phyloP scores from a whole-genome alignment of 306 rosid species.

The Prinsepia uniflora region DNA sequence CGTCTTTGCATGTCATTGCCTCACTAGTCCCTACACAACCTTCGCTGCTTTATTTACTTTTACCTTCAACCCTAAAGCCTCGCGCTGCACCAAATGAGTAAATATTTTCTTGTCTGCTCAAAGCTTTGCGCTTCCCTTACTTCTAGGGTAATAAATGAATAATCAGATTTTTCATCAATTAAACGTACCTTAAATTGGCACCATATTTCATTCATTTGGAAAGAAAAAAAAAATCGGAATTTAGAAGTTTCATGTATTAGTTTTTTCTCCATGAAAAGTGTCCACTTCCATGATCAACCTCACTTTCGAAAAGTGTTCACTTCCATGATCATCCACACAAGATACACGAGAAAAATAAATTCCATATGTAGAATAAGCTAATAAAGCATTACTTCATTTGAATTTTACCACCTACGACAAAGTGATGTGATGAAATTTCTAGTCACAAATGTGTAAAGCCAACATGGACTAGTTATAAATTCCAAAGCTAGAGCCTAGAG shows the following conservation, averaged over 20 bases:
- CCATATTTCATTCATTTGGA: too few species aligned
- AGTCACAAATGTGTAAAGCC: neutral
- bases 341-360: neutral
- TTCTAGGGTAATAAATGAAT: too few species aligned
- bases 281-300: neutral
- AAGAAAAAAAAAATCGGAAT: too few species aligned
- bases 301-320: neutral
- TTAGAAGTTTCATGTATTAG: too few species aligned
- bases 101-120: too few species aligned
- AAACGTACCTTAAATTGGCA: too few species aligned
- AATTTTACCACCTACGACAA: neutral
- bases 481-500: too few species aligned
- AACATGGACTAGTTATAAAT: too few species aligned
- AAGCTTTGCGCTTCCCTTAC: too few species aligned
- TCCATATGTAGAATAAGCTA: neutral
- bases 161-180: too few species aligned
- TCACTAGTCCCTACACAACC: neutral
- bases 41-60: neutral
- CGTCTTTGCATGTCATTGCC: neutral
- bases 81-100: neutral
- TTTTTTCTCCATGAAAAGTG: too few species aligned
- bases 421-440: too few species aligned
- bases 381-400: neutral
- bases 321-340: neutral
- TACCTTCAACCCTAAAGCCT: neutral